Evolutionary conservation across 2,329 filamentous ascomycete species (phyloP), one percentile per base, ranked within the genome.

Genomic region (Penicillium digitatum): DNA sequence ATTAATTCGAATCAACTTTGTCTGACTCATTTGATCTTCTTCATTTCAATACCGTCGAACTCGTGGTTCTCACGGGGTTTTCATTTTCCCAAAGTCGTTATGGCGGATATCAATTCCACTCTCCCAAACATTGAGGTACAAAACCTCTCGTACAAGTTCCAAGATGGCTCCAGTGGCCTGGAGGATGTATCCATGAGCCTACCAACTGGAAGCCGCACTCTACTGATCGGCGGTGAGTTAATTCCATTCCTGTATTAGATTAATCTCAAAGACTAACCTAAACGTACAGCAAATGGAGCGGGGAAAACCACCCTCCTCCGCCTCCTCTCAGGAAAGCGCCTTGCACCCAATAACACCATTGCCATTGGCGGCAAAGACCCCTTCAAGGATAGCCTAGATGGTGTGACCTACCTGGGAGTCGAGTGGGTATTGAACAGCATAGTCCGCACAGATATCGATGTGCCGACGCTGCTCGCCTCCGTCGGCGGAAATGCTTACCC

Each of bases 381-480:
- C 9, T 99, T 99, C 83, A 88, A 90, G 72, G 83, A 91, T 34
- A 85, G 87, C 11, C 84, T 96, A 27, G 89, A 96, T 75, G 94
- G 94, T 59, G 93, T 99, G 31, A 97, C 93, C 22, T 99, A 99
- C 74, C 87, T 99, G 8, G 94, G 94, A 0, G 84, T 96, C 0
- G 94, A 99, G 79, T 99, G 94, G 94, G 94, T 97, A 3, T 83
- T 99, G 10, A 97, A 97, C 78, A 90, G 89, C 46, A 95, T 97
- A 66, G 94, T 97, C 45, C 88, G 93, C 48, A 95, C 88, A 29
- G 94, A 99, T 74, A 96, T 99, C 64, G 90, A 90, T 56, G 93
- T 99, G 3, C 83, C 82, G 3, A 92, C 95, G 62, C 84, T 99
- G 6, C 84, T 99, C 26, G 78, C 85, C 46, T 90, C 86, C 2